A percentile compares a stretch with the other conserved stretches of the same genome.
Evolutionary conservation across 148 eudicot genomes (phyloP).

Genomic region (Heliosperma pusillum): DNA sequence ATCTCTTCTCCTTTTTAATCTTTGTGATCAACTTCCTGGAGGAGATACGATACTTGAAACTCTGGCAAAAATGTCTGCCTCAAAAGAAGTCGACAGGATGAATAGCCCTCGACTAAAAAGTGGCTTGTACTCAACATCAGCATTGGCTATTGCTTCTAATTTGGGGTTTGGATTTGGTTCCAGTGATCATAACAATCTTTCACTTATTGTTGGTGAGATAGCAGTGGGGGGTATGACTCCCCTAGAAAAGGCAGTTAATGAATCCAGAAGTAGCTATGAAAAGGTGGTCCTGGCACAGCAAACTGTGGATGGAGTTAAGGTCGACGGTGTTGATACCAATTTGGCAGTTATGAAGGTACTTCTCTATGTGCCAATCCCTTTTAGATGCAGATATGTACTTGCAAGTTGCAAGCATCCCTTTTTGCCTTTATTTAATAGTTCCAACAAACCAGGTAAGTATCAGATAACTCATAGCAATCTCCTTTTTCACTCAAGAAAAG

Average conservation of each 20-base stretch:
- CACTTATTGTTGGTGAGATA: slow-evolving; percentile 70
- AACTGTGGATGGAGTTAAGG: slow-evolving; percentile 89
- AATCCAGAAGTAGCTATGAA: slow-evolving; percentile 74
- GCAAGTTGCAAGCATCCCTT: slow-evolving; percentile 1
- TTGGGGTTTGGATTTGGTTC: slow-evolving; percentile 66
- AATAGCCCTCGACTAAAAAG: slow-evolving; percentile 38
- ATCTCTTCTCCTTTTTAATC: slow-evolving; percentile 77
- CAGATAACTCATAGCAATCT: background rate
- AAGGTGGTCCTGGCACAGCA: slow-evolving; percentile 75
- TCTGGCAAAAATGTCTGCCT: slow-evolving; percentile 62
- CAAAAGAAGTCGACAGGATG: slow-evolving; percentile 49
- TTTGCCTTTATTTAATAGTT: background rate
- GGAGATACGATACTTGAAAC: slow-evolving; percentile 83
- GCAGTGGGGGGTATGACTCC: slow-evolving; percentile 77
- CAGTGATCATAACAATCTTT: slow-evolving; percentile 30
- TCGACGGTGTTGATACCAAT: slow-evolving; percentile 89
- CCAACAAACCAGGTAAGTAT: background rate
- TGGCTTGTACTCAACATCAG: slow-evolving; percentile 65
- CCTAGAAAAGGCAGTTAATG: slow-evolving; percentile 75
- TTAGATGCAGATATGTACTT: background rate
- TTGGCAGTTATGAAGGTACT: slow-evolving; percentile 86
- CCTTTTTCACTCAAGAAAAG: background rate
- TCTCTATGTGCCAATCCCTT: background rate
- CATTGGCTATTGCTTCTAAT: slow-evolving; percentile 62
- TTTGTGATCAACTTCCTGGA: slow-evolving; percentile 90